These are phyloP conservation scores for Aspergillus fischeri DNA, from an alignment of 2,329 filamentous ascomycete genomes.

Conservation along the genomic window DNA sequence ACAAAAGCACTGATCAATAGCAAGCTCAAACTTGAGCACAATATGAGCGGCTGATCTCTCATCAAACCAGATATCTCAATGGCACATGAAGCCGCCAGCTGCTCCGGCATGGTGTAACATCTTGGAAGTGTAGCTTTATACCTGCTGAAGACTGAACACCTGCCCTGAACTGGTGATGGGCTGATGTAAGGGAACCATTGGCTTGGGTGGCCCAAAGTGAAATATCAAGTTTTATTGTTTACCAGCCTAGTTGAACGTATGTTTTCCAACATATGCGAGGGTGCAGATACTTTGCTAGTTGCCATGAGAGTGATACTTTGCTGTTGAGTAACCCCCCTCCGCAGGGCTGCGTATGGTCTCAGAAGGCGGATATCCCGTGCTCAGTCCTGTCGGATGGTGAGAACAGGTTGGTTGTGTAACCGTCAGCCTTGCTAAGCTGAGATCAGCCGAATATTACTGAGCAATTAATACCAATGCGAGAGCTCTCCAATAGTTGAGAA, in stretches of 20 bases:
- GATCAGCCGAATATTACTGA: not conserved
- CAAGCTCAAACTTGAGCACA: not conserved
- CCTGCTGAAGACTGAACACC: not conserved
- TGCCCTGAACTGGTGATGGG: conserved; percentile 2
- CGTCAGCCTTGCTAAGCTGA: not conserved
- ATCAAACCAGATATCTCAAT: conserved; percentile 4
- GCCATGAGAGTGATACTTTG: not conserved
- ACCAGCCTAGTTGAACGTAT: not conserved
- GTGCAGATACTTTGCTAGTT: not conserved
- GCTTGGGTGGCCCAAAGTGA: not conserved
- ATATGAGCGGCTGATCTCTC: conserved; percentile 9
- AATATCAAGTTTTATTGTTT: not conserved
- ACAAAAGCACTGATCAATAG: not conserved
- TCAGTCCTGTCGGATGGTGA: not conserved
- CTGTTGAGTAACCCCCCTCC: not conserved
- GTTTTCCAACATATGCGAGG: not conserved
- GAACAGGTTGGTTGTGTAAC: not conserved
- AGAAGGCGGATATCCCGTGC: not conserved
- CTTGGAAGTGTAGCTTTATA: not conserved
- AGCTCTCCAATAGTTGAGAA: not conserved
- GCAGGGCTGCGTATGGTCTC: not conserved
- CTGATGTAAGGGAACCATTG: not conserved
- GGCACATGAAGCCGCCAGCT: conserved; percentile 4
- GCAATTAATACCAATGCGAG: not conserved
- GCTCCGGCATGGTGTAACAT: conserved; percentile 1